A percentile compares a stretch with the other conserved stretches of the same genome.
These are phyloP conservation scores for Acacia crassicarpa DNA, from an alignment of 306 rosid species.

Conservation along the genomic window DNA sequence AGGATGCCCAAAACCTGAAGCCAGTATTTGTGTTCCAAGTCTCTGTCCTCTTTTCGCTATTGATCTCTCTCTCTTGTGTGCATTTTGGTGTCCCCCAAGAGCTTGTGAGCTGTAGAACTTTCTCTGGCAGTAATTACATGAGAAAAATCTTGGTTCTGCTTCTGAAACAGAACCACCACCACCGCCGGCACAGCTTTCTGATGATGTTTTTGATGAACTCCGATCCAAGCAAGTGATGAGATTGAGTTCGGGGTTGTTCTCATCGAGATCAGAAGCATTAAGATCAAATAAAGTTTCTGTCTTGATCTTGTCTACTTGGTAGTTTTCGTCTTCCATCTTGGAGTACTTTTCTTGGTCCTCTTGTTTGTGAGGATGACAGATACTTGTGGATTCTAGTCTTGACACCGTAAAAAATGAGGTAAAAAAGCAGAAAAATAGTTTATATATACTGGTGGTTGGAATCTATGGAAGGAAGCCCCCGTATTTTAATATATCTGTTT, in stretches of 20 bases:
- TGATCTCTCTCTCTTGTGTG: constrained; percentile 80
- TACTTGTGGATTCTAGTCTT: constrained; percentile 15
- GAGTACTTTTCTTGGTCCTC: constrained; percentile 7
- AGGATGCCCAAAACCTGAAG: constrained; percentile 39
- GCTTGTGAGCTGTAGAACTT: constrained; percentile 85
- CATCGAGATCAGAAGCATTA: constrained; percentile 29
- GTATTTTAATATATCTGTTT: not conserved
- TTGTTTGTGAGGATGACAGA: not conserved
- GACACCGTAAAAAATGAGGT: constrained; percentile 32
- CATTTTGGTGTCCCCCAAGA: constrained; percentile 92
- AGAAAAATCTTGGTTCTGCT: constrained; percentile 49
- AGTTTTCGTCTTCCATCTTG: constrained; percentile 39
- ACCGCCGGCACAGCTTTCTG: not conserved
- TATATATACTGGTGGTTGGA: not conserved
- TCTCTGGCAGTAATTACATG: constrained; percentile 78
- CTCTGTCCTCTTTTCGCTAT: constrained; percentile 67
- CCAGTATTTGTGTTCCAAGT: constrained; percentile 25
- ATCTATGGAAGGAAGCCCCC: constrained; percentile 35
- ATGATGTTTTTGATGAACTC: constrained; percentile 33
- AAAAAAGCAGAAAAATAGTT: not conserved
- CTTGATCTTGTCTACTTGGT: constrained; percentile 23
- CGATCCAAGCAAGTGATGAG: constrained; percentile 40
- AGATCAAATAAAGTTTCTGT: constrained; percentile 41
- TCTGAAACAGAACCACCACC: not conserved
- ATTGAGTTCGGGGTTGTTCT: constrained; percentile 40